Conservation (phyloP, 306 rosid species). For the Echinosophora koreensis region DNA sequence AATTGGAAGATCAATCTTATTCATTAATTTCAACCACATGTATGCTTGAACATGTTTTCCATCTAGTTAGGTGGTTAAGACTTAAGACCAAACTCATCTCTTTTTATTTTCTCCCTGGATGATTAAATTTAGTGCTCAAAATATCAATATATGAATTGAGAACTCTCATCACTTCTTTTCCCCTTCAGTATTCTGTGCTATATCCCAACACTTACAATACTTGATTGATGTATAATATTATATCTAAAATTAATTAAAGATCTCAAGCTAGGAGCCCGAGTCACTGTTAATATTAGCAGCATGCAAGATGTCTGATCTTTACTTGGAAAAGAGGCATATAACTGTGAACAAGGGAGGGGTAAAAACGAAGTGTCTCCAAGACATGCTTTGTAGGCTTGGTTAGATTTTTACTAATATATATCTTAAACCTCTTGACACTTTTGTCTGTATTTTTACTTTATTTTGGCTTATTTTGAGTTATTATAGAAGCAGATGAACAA, state of each 20-base stretch:
- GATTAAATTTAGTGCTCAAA: background rate
- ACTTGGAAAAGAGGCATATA: too few species aligned
- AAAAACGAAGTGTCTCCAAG: too few species aligned
- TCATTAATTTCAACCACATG: conserved; percentile 54
- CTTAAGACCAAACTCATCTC: conserved; percentile 26
- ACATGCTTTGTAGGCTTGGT: too few species aligned
- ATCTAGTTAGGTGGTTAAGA: conserved; percentile 52
- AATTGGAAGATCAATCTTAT: conserved; percentile 55
- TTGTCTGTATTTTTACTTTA: too few species aligned
- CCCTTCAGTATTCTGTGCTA: background rate
- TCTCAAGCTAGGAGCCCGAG: background rate
- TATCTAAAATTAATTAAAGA: background rate
- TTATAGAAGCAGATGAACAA: too few species aligned
- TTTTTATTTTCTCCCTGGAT: conserved; percentile 4
- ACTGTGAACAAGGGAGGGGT: too few species aligned
- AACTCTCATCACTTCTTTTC: background rate
- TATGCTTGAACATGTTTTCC: conserved; percentile 52
- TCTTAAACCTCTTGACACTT: too few species aligned
- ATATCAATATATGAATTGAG: conserved; percentile 2
- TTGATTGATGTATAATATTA: background rate
- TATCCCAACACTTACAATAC: background rate
- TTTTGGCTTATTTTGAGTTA: too few species aligned
- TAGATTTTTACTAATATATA: too few species aligned
- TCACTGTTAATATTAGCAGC: conserved; percentile 1
- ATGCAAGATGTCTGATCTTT: background rate